Conservation (phyloP, 352 stramenopile genomes). For the Phytophthora agathidicida region DNA sequence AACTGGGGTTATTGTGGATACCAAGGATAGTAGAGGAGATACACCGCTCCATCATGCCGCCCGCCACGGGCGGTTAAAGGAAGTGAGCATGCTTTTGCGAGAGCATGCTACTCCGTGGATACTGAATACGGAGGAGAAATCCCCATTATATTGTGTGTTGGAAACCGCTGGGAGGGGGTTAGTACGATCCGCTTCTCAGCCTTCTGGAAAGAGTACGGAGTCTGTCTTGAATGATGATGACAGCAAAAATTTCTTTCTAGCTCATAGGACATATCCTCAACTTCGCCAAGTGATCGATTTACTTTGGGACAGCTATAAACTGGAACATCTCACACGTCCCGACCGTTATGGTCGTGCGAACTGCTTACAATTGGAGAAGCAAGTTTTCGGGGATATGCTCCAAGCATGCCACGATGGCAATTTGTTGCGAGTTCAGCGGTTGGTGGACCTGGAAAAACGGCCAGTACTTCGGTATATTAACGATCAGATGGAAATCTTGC, state of each 20-base stretch:
- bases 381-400: conserved; percentile 65
- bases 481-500: conserved; percentile 41
- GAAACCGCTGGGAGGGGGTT: conserved; percentile 42
- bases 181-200: neutral
- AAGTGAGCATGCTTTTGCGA: conserved; percentile 59
- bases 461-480: conserved; percentile 58
- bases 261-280: conserved; percentile 45
- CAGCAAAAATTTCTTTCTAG: conserved; percentile 46
- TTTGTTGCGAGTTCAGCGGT: conserved; percentile 52
- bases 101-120: conserved; percentile 45
- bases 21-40: conserved; percentile 47
- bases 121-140: conserved; percentile 58
- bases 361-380: conserved; percentile 55
- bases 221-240: conserved; percentile 4
- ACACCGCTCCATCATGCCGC: conserved; percentile 68
- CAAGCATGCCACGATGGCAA: conserved; percentile 60
- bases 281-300: conserved; percentile 74
- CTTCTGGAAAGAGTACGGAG: conserved; percentile 1
- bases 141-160: conserved; percentile 54
- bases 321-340: conserved; percentile 28
- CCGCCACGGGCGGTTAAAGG: conserved; percentile 45
- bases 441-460: conserved; percentile 68
- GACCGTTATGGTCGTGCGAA: conserved; percentile 41
- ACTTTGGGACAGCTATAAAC: conserved; percentile 58
- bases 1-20: conserved; percentile 47